Evolutionary conservation across 2,329 filamentous ascomycete genomes (phyloP), one percentile per base, ranked within the genome.

Genomic region (Penicillium sp.): DNA sequence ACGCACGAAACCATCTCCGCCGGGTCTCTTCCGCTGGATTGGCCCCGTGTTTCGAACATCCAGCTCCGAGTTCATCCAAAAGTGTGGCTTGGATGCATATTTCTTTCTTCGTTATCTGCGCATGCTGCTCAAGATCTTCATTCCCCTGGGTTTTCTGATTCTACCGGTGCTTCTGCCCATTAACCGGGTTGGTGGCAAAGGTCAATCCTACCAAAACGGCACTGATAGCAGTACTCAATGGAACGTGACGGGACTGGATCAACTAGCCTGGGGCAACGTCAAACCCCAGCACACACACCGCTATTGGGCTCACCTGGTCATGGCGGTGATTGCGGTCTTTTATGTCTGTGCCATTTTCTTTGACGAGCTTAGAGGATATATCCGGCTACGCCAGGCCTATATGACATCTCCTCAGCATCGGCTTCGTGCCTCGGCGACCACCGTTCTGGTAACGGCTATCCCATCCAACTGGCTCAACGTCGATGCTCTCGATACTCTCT

Each of bases 61-160:
- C 64, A 80, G 73, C 78, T 87, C 87, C 9, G 87, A 94, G 54
- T 81, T 98, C 53, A 94, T 98, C 56, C 84, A 91, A 37, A 94
- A 96, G 66, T 96, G 91, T 54, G 93, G 93, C 13, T 78, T 98
- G 7, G 93, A 98, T 62, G 89, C 91, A 58, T 98, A 95, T 69
- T 95, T 97, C 72, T 98, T 98, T 65, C 76, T 98, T 1, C 86
- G 94, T 47, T 98, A 95, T 59, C 78, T 90, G 17, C 81, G 84
- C 46, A 85, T 87, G 58, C 79, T 97, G 4, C 77, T 97, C 29
- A 83, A 95, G 60, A 94, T 98, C 47, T 97, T 98, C 62, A 70
- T 94, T 26, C 89, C 93, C 1, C 81, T 95, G 41, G 81, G 86
- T 9, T 53, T 80, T 17, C 59, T 96, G 35, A 83, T 94, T 18